Evolutionary conservation across 2,329 filamentous ascomycete genomes (phyloP).

Genomic region (Hypoxylon sp.): DNA sequence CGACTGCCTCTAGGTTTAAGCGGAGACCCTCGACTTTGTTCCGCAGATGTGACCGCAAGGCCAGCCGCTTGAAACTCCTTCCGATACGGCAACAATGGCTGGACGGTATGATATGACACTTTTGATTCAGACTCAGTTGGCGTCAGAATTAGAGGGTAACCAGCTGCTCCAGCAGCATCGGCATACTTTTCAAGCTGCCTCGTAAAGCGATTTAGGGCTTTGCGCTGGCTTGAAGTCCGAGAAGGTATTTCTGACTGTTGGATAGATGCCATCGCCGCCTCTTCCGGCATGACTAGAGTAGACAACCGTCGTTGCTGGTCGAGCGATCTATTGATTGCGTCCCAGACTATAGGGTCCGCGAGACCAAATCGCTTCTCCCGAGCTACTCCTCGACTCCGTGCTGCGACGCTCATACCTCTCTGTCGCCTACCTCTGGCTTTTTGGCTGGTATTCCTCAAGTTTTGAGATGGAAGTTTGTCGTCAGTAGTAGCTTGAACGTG

Average conservation of each 20-base stretch:
- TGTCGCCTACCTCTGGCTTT: conserved; percentile 22
- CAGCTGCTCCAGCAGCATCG: conserved; percentile 56
- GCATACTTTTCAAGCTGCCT: conserved; percentile 61
- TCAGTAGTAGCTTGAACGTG: neutral
- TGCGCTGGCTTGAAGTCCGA: conserved; percentile 61
- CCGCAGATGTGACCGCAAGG: conserved; percentile 70
- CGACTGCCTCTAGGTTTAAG: conserved; percentile 33
- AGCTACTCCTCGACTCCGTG: conserved; percentile 27
- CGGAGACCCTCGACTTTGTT: conserved; percentile 55
- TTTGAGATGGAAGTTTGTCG: neutral
- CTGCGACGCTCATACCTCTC: conserved; percentile 35
- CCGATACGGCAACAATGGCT: conserved; percentile 68
- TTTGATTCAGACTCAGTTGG: conserved; percentile 60
- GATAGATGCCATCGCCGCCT: conserved; percentile 23
- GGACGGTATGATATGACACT: conserved; percentile 66
- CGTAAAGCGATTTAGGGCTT: conserved; percentile 60
- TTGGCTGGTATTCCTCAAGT: conserved; percentile 4
- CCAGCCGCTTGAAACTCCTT: conserved; percentile 68
- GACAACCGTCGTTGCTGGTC: conserved; percentile 63
- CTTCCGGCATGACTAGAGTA: conserved; percentile 51
- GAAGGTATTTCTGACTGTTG: conserved; percentile 51
- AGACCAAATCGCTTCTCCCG: conserved; percentile 53
- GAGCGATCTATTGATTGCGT: conserved; percentile 63
- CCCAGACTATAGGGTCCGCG: conserved; percentile 60
- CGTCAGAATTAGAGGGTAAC: conserved; percentile 58